Evolutionary conservation across 805 yeast genomes (phyloP).

Genomic region (Kluyveromyces siamensis): DNA sequence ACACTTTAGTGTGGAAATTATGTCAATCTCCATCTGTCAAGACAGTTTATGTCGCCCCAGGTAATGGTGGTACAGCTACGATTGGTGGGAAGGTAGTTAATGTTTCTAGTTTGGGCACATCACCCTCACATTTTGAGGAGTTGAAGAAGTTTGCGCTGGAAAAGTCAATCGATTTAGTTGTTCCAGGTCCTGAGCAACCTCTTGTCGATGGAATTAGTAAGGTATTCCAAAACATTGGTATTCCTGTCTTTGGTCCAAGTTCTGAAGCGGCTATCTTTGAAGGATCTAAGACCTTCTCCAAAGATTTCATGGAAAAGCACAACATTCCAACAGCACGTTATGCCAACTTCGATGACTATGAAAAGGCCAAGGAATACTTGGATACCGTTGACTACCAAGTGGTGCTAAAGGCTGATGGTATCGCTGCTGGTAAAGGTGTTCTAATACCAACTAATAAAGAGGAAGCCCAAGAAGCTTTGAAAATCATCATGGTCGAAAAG

Average conservation of each 20-base stretch:
- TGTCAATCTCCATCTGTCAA: conserved; percentile 66
- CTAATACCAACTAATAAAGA: conserved; percentile 75
- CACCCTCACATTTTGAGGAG: conserved; percentile 56
- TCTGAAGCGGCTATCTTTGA: conserved; percentile 88
- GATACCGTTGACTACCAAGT: conserved; percentile 58
- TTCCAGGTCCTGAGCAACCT: conserved; percentile 99
- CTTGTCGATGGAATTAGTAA: conserved; percentile 86
- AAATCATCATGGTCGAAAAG: conserved; percentile 80
- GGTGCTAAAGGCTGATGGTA: conserved; percentile 94
- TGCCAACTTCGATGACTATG: conserved; percentile 69
- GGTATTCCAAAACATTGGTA: conserved; percentile 68
- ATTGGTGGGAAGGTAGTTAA: conserved; percentile 49
- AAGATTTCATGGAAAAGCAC: conserved; percentile 87
- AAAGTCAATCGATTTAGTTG: conserved; percentile 59
- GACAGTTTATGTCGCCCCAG: conserved; percentile 86
- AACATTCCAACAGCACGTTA: conserved; percentile 91
- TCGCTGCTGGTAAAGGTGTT: conserved; percentile 99
- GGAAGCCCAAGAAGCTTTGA: conserved; percentile 79
- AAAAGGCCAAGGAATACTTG: conserved; percentile 66
- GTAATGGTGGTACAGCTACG: conserved; percentile 84
- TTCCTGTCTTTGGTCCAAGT: conserved; percentile 96
- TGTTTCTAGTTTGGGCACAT: conserved; percentile 52
- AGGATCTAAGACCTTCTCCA: conserved; percentile 92
- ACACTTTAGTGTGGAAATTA: conserved; percentile 89
- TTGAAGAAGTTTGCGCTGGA: conserved; percentile 68